Evolutionary conservation across 192 early-diverging fungal genomes (phyloP), one percentile per base, ranked within the genome.

Genomic region (Entomortierella lignicola): DNA sequence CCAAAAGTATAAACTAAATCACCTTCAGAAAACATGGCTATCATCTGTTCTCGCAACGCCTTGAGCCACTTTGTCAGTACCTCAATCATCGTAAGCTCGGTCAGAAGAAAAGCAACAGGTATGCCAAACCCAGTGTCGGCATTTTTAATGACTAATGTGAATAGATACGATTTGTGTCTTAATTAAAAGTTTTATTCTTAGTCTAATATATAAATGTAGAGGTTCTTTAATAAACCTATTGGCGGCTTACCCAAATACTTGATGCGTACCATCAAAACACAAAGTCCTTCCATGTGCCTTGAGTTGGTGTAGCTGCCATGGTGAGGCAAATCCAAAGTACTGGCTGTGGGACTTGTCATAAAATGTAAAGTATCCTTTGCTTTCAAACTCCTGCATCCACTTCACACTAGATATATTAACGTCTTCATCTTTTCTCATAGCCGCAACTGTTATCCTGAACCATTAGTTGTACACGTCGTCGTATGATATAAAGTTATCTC

Each of bases 381-480:
- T 21, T 1, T 68, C 56, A 34, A 68, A 25, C 56, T 68, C 31
- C 31, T 68, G 43, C 55, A 68, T 57, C 55, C 66, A 68, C 31
- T 51, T 48, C 12, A 48, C 32, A 4, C 27, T 42, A 1, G 67
- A 69, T 26, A 69, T 21, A 27, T 41, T 32, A 4, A 47, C 18
- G 18, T 60, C 37, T 12, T 4, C n/a, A 21, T 69, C 67, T 47
- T 69, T 69, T n/a, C 58, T 18, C 57, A 60, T 60, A 21, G 10
- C 30, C 34, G 2, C 26, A 1, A 26, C 15, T 2, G 50, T 54
- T 4, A 61, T 69, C 2, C 4, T 31, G 37, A 60, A 61, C 58
- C 48, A 69, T 7, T 60, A 39, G 26, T 69, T 69, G 18, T 68
- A 75, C 0, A 75, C 72, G 41, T 75, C 65, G 32, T 75, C 72